Evolutionary conservation across 2,329 filamentous ascomycete genomes (phyloP).

Genomic region (Ascochyta pisi): DNA sequence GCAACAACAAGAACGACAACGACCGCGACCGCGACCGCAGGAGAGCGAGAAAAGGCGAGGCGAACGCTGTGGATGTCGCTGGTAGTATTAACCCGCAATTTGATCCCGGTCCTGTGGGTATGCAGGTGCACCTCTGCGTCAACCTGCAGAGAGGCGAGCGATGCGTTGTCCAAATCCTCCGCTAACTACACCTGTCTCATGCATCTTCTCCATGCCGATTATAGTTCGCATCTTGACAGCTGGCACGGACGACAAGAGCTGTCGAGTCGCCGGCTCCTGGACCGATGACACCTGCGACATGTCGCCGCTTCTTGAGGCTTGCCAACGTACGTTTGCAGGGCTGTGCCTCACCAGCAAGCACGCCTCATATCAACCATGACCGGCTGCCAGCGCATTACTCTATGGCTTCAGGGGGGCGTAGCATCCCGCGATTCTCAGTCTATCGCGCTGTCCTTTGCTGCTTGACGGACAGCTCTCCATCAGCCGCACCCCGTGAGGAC

Average conservation of each 20-base stretch:
- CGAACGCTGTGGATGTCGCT: conserved; percentile 33
- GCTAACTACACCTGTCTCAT: conserved; percentile 42
- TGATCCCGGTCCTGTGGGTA: conserved; percentile 41
- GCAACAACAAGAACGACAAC: conserved; percentile 16
- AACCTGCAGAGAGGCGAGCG: conserved; percentile 49
- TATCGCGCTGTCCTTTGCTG: conserved; percentile 12
- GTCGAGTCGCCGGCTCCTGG: conserved; percentile 27
- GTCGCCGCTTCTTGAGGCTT: conserved; percentile 17
- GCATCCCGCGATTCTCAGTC: conserved; percentile 23
- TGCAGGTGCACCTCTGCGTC: conserved; percentile 50
- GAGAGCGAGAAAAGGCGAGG: conserved; percentile 35
- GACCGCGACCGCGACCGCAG: conserved; percentile 21
- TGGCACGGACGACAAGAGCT: conserved; percentile 41
- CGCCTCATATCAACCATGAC: conserved; percentile 28
- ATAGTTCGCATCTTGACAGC: conserved; percentile 45
- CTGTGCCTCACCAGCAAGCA: conserved; percentile 29
- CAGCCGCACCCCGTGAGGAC: conserved; percentile 33
- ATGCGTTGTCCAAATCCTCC: conserved; percentile 42
- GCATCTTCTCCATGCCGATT: conserved; percentile 39
- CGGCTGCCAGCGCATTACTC: conserved; percentile 35
- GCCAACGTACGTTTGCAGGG: conserved; percentile 25
- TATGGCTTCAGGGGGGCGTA: conserved; percentile 24
- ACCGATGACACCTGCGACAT: conserved; percentile 29
- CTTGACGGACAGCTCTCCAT: conserved; percentile 17
- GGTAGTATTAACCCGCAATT: conserved; percentile 45